Base-by-base conservation (phyloP, 2,329 filamentous ascomycete genomes). In the Aspergillus caelatus region DNA sequence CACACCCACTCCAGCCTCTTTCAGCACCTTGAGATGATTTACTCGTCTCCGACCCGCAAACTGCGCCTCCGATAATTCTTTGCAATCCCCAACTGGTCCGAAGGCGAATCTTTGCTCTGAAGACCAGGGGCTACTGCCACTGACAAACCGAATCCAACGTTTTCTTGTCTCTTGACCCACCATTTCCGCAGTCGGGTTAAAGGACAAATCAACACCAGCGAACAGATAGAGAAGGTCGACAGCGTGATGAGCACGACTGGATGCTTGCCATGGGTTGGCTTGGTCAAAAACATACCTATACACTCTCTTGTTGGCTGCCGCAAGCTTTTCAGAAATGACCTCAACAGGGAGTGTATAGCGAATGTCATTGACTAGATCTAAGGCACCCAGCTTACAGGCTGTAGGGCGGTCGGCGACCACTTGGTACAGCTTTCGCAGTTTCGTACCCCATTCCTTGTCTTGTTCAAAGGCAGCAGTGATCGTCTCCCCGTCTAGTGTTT, bases 201-300 rank as follows among this genome's bases (percentile, higher is more conserved):
- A 77, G 0, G 72, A 71, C 0, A 81, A 60, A 58, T 81, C 78
- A 4, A 81, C 66, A 0, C 77, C 77, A 0, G 75, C 79, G 30
- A 83, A 84, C 0, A 83, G 67, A 10, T 82, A 77, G 2, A 83
- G 62, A 4, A 84, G 68, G 65, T 84, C 82, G 2, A 84, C 78
- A 0, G 79, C 82, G 62, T 84, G 82, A 45, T 84, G 82, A 2
- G 81, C 73, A 0, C 82, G 74, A 10, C 77, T 80, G 0, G 81
- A 83, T 0, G 76, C 59, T 57, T 84, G 82, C 79, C 79, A 83
- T 6, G 82, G 82, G 41, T 84, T 84, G 0, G 72, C 55, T 59
- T 84, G 78, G 45, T 84, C 82, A 1, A 83, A 65, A 0, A 81
- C 65, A 43, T 80, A 84, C 36, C 73, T 74, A 62, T 77, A 83